Evolutionary conservation across 2,329 filamentous ascomycete species (phyloP).

Genomic region (Mollisiaceae sp.): DNA sequence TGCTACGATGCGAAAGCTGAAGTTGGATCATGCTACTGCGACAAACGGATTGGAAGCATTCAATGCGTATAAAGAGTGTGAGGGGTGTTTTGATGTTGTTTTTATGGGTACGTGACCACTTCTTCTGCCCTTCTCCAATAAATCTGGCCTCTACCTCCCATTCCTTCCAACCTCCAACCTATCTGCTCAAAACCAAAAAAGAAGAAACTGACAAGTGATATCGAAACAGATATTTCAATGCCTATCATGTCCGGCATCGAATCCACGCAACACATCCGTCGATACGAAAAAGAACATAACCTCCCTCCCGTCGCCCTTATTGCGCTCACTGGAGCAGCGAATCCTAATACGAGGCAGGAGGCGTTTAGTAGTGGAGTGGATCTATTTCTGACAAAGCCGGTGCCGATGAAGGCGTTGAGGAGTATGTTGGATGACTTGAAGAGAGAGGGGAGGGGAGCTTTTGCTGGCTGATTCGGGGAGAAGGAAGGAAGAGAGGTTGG

Average conservation of each 20-base stretch:
- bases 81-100: constrained; percentile 48
- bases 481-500: background rate
- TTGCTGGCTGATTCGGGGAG: constrained; percentile 13
- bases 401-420: constrained; percentile 43
- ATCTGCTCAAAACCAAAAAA: background rate
- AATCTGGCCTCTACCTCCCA: too few relatives aligned
- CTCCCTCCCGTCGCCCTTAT: constrained; percentile 53
- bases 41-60: constrained; percentile 55
- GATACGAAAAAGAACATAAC: constrained; percentile 50
- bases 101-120: constrained; percentile 50
- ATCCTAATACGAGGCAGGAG: constrained; percentile 53
- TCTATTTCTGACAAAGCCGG: constrained; percentile 59
- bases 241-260: constrained; percentile 58
- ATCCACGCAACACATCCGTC: constrained; percentile 54
- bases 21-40: constrained; percentile 46
- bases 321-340: constrained; percentile 58
- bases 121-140: background rate
- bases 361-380: constrained; percentile 59
- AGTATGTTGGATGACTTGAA: constrained; percentile 40
- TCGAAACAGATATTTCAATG: constrained; percentile 58
- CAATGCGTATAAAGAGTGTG: constrained; percentile 41
- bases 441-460: constrained; percentile 29
- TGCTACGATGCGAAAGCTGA: constrained; percentile 41
- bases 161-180: background rate
- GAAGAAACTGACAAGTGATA: background rate